Evolutionary conservation across 1,284 basidiomycete species (phyloP).

Genomic region (Cutaneotrichosporon arboriforme): DNA sequence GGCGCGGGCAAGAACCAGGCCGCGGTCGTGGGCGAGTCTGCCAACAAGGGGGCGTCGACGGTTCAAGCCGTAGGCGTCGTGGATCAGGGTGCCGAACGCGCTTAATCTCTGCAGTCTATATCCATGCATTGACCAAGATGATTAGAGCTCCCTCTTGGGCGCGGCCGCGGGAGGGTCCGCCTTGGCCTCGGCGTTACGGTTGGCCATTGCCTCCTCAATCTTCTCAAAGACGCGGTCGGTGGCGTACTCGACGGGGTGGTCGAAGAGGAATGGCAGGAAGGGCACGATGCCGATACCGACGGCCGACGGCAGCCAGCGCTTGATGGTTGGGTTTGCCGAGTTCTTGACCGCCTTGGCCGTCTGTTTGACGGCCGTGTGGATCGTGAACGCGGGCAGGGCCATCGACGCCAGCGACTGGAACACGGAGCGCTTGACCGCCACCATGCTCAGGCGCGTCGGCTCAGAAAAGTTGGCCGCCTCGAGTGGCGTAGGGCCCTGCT

Average conservation of each 20-base stretch:
- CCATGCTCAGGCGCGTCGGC: slow-evolving; percentile 62
- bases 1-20: no score
- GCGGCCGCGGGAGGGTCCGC: not conserved
- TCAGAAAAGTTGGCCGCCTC: slow-evolving; percentile 75
- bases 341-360: slow-evolving; percentile 53
- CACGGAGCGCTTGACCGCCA: slow-evolving; percentile 68
- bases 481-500: slow-evolving; percentile 63
- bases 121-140: no score
- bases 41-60: no score
- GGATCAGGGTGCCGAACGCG: no score
- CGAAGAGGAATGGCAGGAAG: slow-evolving; percentile 72
- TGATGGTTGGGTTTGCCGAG: slow-evolving; percentile 52
- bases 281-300: slow-evolving; percentile 62
- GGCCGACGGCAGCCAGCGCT: slow-evolving; percentile 70
- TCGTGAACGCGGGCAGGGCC: slow-evolving; percentile 51
- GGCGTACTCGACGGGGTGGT: slow-evolving; percentile 58
- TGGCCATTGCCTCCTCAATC: slow-evolving; percentile 45
- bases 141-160: not conserved
- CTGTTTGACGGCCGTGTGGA: slow-evolving; percentile 75
- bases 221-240: slow-evolving; percentile 52
- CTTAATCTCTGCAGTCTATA: no score
- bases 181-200: not conserved
- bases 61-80: no score
- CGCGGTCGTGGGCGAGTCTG: no score
- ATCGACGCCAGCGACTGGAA: slow-evolving; percentile 73